Percentiles rank a stretch among this genome's conserved stretches.
Evolutionary conservation across 768 basidiomycete genomes (phyloP).

Genomic region (Hebeloma cylindrosporum): DNA sequence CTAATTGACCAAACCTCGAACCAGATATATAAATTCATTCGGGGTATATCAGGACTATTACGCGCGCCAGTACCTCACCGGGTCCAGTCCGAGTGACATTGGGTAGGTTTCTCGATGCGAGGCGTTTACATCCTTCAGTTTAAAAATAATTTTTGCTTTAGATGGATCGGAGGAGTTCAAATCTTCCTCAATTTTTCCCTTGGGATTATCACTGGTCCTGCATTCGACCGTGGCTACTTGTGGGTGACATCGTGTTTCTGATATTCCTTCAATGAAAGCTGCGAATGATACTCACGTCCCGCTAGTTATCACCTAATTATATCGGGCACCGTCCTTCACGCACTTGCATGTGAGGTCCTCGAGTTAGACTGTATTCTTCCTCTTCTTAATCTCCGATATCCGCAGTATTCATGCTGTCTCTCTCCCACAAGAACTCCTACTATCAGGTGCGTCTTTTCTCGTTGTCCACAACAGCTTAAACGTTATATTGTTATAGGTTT

Average conservation of each 20-base stretch:
- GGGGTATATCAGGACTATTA: slow-evolving; percentile 29
- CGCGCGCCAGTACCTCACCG: slow-evolving; percentile 21
- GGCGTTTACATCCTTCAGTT: background rate
- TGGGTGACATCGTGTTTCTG: background rate
- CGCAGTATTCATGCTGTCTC: slow-evolving; percentile 32
- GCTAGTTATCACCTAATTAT: slow-evolving; percentile 24
- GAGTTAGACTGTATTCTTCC: no score
- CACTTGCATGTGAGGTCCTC: slow-evolving; percentile 23
- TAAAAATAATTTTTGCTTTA: slow-evolving; percentile 9
- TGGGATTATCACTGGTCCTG: slow-evolving; percentile 42
- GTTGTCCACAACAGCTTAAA: background rate
- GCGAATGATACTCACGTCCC: background rate
- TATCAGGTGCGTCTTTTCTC: slow-evolving; percentile 27
- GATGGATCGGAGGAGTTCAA: slow-evolving; percentile 53
- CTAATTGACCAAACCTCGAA: no score
- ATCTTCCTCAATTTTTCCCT: slow-evolving; percentile 45
- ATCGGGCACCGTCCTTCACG: slow-evolving; percentile 20
- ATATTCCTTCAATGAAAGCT: no score
- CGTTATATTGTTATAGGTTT: slow-evolving; percentile 33
- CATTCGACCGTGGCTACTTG: slow-evolving; percentile 42
- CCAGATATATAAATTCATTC: slow-evolving; percentile 26
- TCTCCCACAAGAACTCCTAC: slow-evolving; percentile 30
- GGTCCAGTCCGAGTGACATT: slow-evolving; percentile 24
- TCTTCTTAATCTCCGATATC: background rate
- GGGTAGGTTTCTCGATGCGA: slow-evolving; percentile 23